Evolutionary conservation across 179 eudicot species (phyloP), one percentile per base, ranked within the genome.

Genomic region (Gypsophila paniculata): DNA sequence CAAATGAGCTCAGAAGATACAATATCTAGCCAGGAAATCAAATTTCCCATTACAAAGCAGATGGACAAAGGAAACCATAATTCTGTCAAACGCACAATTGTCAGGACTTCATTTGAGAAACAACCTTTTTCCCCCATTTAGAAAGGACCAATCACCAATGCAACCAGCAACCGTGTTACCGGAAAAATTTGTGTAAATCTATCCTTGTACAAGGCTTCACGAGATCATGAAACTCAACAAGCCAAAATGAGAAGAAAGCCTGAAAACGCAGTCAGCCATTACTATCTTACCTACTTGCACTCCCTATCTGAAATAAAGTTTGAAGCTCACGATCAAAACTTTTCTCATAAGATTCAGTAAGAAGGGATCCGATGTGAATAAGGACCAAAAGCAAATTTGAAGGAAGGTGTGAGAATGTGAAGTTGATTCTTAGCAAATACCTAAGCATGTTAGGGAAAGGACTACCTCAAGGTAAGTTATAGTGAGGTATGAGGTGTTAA

Each of bases 391-490:
- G 23, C 18, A 32, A 61, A 1, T 29, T 13, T 34, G 19, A 26
- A 48, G 42, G 21, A 25, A 67, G 42, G 26, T 67, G 58, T 48
- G 42, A 67, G 58, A 67, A 67, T 42, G 15, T 46, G 32, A 65
- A 17, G 67, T 34, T 9, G 36, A n/a, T 48, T 38, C 54, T 65
- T 65, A 46, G 21, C 25, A 23, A 29, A 29, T 29, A 29, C 34
- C 34, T n/a, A 29, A 65, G 18, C 32, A 19, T 39, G 32, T 39
- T 61, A 15, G 13, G 53, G 44, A 51, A 10, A 39, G 18, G 25
- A 11, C 54, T n/a, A 36, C 17, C 23, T 5, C 10, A 36, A 21
- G 54, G 34, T 21, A 42, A 65, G 36, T 39, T 29, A 44, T 2
- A 15, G 52, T 26, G 54, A 42, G 54, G 69, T 42, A 18, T 29